Evolutionary conservation across 768 basidiomycete genomes (phyloP), one percentile per base, ranked within the genome.

Genomic region (Mycena indigotica): DNA sequence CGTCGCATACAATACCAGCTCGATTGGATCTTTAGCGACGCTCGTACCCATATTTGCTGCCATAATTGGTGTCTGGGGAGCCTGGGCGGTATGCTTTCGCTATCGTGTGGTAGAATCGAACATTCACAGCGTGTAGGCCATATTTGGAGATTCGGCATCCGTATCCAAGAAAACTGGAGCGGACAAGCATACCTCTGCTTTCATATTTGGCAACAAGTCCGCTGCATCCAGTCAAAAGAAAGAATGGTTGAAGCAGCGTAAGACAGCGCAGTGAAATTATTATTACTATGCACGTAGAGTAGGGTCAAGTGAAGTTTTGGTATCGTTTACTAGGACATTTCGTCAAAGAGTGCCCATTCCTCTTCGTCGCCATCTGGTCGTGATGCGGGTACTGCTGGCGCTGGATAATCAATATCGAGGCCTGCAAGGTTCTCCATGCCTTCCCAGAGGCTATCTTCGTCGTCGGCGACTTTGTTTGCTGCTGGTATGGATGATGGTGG

Each of bases 101-200:
- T 55, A 17, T 46, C 40, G 21, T 50, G 26, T 6, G 38, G 30
- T 45, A 28, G 51, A 50, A 8, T 10, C 23, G 38, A 15, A 52
- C 50, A 28, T 46, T 51, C 55, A 24, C 48, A 32, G 19, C 25
- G 40, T 52, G 54, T 63, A 89, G 88, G 77, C 87, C 46, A 66
- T 85, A 50, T 90, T 92, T 66, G 80, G 82, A 38, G 78, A 80
- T 24, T 77, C 87, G 13, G 75, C 78, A 24, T 67, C 73, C 35
- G 69, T 82, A 46, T 91, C 89, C 28, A 84, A 81, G 67, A 88
- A 83, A 63, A 92, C 90, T 4, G 91, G 91, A 17, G 86, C 89
- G 19, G 89, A 92, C 73, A 92, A 92, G 66, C 84, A 83, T 60
- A 93, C 90, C 3, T 91, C 89, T 16, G 67, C 85, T 4, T 92